Evolutionary conservation across 192 early-diverging fungal genomes (phyloP).

Genomic region (Backusella westeae): DNA sequence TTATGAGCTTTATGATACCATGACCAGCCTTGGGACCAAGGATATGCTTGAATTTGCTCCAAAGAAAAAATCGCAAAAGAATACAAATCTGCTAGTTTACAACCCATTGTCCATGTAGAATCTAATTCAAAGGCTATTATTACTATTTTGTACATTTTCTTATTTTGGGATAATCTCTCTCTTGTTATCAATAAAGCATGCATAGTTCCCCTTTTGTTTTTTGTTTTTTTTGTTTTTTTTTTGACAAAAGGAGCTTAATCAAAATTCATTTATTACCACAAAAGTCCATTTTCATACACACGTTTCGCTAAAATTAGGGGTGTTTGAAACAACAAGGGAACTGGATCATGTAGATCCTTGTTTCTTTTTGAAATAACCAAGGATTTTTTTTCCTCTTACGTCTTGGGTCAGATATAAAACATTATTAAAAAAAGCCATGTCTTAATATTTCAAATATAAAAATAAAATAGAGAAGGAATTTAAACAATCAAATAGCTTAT

Average conservation of each 20-base stretch:
- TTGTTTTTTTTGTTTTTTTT: too few species aligned
- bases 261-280: background rate
- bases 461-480: background rate
- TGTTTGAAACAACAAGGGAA: background rate
- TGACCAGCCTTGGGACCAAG: constrained; percentile 10
- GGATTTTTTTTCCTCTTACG: background rate
- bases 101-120: background rate
- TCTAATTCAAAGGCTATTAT: background rate
- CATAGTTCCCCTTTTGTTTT: background rate
- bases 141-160: background rate
- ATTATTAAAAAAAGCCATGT: background rate
- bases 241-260: background rate
- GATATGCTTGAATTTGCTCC: background rate
- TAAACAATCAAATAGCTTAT: background rate
- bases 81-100: background rate
- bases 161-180: background rate
- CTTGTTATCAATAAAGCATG: background rate
- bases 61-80: background rate
- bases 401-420: background rate
- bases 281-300: background rate
- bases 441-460: background rate
- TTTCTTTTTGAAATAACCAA: background rate
- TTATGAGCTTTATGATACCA: constrained; percentile 33
- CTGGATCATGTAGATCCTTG: background rate
- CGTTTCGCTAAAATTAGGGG: background rate